phyloP scores from a whole-genome alignment of 495 filamentous ascomycete genomes.

The Annulohypoxylon stygium region DNA sequence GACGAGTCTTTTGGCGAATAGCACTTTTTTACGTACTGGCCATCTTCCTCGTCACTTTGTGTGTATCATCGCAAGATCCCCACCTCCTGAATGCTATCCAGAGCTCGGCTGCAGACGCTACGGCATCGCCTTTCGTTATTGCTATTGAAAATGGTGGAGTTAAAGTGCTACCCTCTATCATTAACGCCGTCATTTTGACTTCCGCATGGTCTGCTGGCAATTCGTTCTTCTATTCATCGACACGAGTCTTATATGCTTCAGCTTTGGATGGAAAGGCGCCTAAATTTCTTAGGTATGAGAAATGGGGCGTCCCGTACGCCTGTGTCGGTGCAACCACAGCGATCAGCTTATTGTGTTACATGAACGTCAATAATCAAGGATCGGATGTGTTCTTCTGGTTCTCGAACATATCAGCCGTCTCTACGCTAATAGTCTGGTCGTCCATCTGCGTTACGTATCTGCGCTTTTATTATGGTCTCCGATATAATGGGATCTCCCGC shows the following conservation, averaged over 20 bases:
- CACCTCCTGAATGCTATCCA: conserved; percentile 64
- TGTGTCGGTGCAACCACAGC: conserved; percentile 66
- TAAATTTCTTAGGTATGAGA: conserved; percentile 64
- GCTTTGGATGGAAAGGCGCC: conserved; percentile 71
- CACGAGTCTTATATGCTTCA: conserved; percentile 72
- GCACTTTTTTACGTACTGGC: conserved; percentile 78
- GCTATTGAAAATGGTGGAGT: conserved; percentile 71
- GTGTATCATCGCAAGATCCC: conserved; percentile 66
- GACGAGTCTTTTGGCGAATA: conserved; percentile 78
- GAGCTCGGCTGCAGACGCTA: conserved; percentile 63
- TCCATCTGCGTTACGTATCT: conserved; percentile 68
- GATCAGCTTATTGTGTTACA: conserved; percentile 68
- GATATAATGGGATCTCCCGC: conserved; percentile 67
- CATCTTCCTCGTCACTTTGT: conserved; percentile 75
- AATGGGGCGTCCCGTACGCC: conserved; percentile 67
- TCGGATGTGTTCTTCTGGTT: conserved; percentile 70
- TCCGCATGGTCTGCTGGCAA: conserved; percentile 77
- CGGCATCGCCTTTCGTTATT: conserved; percentile 72
- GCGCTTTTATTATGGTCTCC: conserved; percentile 68
- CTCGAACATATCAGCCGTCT: conserved; percentile 68
- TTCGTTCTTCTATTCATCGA: conserved; percentile 77
- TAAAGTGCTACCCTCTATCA: conserved; percentile 71
- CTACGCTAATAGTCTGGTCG: conserved; percentile 73
- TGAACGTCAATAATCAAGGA: conserved; percentile 62
- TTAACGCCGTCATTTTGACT: conserved; percentile 78